Evolutionary conservation across 2,329 filamentous ascomycete species (phyloP).

Genomic region (Paramyrothecium roridum): DNA sequence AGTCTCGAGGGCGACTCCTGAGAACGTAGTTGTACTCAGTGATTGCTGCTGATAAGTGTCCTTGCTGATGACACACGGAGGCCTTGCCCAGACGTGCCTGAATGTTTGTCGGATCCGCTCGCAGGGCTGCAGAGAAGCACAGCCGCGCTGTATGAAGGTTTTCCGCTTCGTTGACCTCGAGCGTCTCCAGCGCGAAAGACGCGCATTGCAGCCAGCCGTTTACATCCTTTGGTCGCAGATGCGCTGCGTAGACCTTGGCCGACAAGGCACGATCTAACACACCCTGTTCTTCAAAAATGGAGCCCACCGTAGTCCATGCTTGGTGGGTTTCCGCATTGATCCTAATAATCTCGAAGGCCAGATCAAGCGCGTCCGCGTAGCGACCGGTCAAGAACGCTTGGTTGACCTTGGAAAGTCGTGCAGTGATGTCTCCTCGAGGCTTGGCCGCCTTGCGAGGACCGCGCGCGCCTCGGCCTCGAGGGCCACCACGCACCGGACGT

Average conservation of each 20-base stretch:
- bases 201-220: slow-evolving; percentile 58
- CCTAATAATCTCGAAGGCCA: slow-evolving; percentile 61
- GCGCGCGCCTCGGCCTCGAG: slow-evolving; percentile 26
- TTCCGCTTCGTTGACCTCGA: slow-evolving; percentile 42
- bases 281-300: slow-evolving; percentile 59
- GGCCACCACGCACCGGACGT: slow-evolving; percentile 12
- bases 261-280: slow-evolving; percentile 55
- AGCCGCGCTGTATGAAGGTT: slow-evolving; percentile 53
- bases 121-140: slow-evolving; percentile 58
- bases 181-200: slow-evolving; percentile 50
- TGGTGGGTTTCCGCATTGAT: slow-evolving; percentile 66
- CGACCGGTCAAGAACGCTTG: slow-evolving; percentile 62
- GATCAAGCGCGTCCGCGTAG: slow-evolving; percentile 56
- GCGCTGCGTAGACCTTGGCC: slow-evolving; percentile 59
- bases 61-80: slow-evolving; percentile 52
- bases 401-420: slow-evolving; percentile 63
- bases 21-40: slow-evolving; percentile 55
- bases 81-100: slow-evolving; percentile 59
- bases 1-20: slow-evolving; percentile 49
- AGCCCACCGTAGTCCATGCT: slow-evolving; percentile 61
- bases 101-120: slow-evolving; percentile 54
- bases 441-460: slow-evolving; percentile 61
- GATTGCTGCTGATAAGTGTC: slow-evolving; percentile 51
- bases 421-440: slow-evolving; percentile 68
- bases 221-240: slow-evolving; percentile 59